phyloP scores from a whole-genome alignment of 805 yeast genomes.

The Jamesozyma lodderae region DNA sequence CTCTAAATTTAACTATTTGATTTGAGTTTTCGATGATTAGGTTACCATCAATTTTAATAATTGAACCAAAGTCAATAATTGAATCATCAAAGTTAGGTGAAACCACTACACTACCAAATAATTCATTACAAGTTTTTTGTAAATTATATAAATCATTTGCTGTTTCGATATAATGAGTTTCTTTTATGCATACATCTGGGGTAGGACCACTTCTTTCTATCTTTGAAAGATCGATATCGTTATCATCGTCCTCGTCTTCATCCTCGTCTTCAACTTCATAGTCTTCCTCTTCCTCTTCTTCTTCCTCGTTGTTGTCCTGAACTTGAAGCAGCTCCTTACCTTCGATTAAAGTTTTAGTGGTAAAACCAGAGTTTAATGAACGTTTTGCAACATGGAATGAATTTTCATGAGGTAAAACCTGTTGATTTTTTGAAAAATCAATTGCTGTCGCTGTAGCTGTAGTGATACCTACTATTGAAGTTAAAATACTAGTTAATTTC shows the following conservation, averaged over 20 bases:
- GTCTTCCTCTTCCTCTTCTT: not conserved
- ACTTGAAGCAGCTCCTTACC: not conserved
- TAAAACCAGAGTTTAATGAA: too few species aligned
- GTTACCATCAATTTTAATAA: constrained; percentile 42
- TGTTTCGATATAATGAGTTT: constrained; percentile 27
- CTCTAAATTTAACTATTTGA: constrained; percentile 48
- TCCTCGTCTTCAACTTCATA: not conserved
- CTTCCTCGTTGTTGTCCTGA: not conserved
- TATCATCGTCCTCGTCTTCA: not conserved
- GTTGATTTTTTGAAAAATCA: too few species aligned
- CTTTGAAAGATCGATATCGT: not conserved
- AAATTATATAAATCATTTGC: constrained; percentile 35
- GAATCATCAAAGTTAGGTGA: constrained; percentile 41
- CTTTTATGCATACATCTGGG: constrained; percentile 25
- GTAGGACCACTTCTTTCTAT: not conserved
- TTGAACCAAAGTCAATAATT: constrained; percentile 40
- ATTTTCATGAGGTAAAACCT: too few species aligned
- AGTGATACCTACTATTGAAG: too few species aligned
- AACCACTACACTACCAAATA: constrained; percentile 42
- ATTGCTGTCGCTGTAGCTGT: too few species aligned
- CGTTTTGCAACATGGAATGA: too few species aligned
- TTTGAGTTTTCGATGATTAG: constrained; percentile 45
- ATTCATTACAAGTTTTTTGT: constrained; percentile 38
- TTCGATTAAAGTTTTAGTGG: not conserved
- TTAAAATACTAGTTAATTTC: too few species aligned